These are phyloP conservation scores for Heritiera littoralis DNA, from an alignment of 345 rosid genomes.

Conservation along the genomic window DNA sequence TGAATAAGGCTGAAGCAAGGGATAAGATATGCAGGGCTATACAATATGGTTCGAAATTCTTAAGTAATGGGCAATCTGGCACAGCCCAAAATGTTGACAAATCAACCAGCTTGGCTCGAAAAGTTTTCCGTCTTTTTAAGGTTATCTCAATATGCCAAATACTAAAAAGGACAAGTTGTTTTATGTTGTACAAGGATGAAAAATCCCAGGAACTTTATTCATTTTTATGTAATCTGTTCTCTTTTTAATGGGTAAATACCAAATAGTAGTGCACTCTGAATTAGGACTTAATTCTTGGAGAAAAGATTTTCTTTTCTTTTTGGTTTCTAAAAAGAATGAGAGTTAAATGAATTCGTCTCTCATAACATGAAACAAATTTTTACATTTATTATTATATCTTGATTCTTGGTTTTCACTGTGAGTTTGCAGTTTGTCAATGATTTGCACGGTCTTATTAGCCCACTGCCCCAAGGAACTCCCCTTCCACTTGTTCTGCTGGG, in stretches of 20 bases:
- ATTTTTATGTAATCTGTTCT: background rate
- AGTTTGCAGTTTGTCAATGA: conserved; percentile 86
- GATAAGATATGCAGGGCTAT: conserved; percentile 99
- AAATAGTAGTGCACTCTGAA: background rate
- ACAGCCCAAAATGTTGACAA: conserved; percentile 92
- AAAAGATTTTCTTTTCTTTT: background rate
- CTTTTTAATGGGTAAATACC: background rate
- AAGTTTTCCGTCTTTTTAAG: conserved; percentile 97
- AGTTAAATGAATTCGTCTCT: background rate
- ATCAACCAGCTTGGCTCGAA: conserved; percentile 93
- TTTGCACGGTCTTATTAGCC: conserved; percentile 84
- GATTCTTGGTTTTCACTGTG: conserved; percentile 23
- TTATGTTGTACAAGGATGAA: background rate
- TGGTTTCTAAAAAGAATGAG: background rate
- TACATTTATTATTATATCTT: background rate
- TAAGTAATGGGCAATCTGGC: conserved; percentile 92
- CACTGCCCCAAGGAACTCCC: conserved; percentile 87
- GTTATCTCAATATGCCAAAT: conserved; percentile 31
- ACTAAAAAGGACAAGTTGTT: background rate
- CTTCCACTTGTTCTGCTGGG: conserved; percentile 85
- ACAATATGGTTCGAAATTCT: conserved; percentile 90
- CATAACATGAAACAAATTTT: background rate
- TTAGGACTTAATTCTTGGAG: background rate
- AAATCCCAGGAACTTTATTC: background rate
- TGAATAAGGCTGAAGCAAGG: conserved; percentile 98